These are phyloP conservation scores for Phialophora macrospora DNA, from an alignment of 2,329 filamentous ascomycete species.

Conservation along the genomic window DNA sequence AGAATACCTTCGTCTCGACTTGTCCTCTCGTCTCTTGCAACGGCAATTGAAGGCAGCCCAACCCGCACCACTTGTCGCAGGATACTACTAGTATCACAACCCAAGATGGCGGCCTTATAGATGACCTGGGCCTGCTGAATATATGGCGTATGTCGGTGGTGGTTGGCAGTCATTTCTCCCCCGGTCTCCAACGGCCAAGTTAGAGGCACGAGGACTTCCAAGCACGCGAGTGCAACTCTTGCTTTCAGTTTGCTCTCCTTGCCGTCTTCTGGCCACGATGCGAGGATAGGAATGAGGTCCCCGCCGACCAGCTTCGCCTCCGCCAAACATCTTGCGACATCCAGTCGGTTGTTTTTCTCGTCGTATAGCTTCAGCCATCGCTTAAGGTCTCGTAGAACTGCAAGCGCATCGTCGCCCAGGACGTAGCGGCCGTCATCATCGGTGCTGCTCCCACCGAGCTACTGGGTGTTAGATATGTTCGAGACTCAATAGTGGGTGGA, in stretches of 20 bases:
- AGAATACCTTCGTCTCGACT: constrained; percentile 88
- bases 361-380: constrained; percentile 96
- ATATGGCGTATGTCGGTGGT: constrained; percentile 88
- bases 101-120: constrained; percentile 88
- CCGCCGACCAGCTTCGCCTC: constrained; percentile 91
- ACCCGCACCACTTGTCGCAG: constrained; percentile 80
- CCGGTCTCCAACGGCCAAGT: constrained; percentile 91
- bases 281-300: constrained; percentile 87
- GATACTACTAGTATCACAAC: constrained; percentile 76
- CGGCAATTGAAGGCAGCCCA: constrained; percentile 83
- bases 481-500: constrained; percentile 33
- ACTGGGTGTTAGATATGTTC: constrained; percentile 30
- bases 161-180: constrained; percentile 85
- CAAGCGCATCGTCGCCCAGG: constrained; percentile 89
- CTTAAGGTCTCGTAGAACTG: constrained; percentile 89
- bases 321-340: constrained; percentile 89
- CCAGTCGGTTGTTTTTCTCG: constrained; percentile 89
- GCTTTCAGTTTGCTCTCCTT: constrained; percentile 75
- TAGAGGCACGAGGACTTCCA: constrained; percentile 88
- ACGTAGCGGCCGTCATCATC: constrained; percentile 83
- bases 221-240: constrained; percentile 79
- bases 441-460: constrained; percentile 83
- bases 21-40: constrained; percentile 74
- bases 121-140: constrained; percentile 83
- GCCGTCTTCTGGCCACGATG: constrained; percentile 75